These are phyloP conservation scores for Metschnikowia shivogae DNA, from an alignment of 805 yeast genomes.

Conservation along the genomic window DNA sequence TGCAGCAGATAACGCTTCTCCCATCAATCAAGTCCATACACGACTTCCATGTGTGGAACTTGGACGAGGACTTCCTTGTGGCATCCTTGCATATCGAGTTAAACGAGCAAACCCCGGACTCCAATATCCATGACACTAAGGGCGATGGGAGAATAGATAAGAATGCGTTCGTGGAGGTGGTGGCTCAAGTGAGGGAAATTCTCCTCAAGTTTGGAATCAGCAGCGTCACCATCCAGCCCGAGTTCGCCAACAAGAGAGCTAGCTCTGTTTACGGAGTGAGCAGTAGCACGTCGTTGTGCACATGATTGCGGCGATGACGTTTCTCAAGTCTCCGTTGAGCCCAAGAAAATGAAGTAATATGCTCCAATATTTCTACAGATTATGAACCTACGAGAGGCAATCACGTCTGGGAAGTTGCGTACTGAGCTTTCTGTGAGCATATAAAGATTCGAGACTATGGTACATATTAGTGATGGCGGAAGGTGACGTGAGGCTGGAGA, in stretches of 20 bases:
- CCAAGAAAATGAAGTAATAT: too few relatives aligned
- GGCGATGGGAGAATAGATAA: slow-evolving; percentile 48
- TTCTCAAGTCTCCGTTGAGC: too few relatives aligned
- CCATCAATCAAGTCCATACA: slow-evolving; percentile 81
- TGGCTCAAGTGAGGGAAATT: slow-evolving; percentile 69
- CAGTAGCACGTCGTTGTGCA: slow-evolving; percentile 15
- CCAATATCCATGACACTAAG: slow-evolving; percentile 34
- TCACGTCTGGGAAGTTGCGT: too few relatives aligned
- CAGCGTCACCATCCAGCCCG: slow-evolving; percentile 95
- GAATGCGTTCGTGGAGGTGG: slow-evolving; percentile 55
- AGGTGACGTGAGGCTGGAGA: not conserved
- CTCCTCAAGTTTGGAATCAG: slow-evolving; percentile 84
- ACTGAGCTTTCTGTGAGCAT: not conserved
- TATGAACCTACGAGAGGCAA: too few relatives aligned
- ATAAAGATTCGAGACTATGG: not conserved
- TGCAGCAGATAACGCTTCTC: slow-evolving; percentile 60
- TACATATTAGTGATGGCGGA: slow-evolving; percentile 2
- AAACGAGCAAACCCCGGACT: slow-evolving; percentile 16
- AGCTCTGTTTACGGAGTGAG: slow-evolving; percentile 29
- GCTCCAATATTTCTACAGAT: too few relatives aligned
- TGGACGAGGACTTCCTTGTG: slow-evolving; percentile 79
- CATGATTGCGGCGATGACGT: not conserved
- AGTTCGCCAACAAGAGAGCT: slow-evolving; percentile 44
- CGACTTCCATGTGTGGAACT: slow-evolving; percentile 95
- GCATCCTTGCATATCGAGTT: slow-evolving; percentile 89